Evolutionary conservation across 2,329 filamentous ascomycete species (phyloP).

Genomic region (Lachnellula arida): DNA sequence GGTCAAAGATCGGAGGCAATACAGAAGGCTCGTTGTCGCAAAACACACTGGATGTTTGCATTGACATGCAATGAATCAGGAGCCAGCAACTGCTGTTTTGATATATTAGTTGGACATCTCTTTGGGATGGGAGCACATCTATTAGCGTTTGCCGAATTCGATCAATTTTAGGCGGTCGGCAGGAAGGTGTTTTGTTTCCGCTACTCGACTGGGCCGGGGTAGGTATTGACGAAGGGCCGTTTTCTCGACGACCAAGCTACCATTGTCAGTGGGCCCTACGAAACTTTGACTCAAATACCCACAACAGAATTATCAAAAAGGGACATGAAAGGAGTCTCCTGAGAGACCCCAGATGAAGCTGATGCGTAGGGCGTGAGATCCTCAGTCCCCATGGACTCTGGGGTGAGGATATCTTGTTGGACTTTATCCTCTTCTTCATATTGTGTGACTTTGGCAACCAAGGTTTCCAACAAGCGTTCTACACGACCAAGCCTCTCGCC

Average conservation of each 20-base stretch:
- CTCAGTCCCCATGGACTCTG: constrained; percentile 27
- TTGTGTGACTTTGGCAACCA: constrained; percentile 26
- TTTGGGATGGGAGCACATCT: constrained; percentile 28
- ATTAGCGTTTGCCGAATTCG: constrained; percentile 25
- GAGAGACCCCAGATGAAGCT: constrained; percentile 6
- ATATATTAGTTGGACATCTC: constrained; percentile 24
- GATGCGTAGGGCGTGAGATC: constrained; percentile 21
- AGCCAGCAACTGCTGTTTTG: constrained; percentile 24
- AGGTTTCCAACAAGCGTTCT: constrained; percentile 26
- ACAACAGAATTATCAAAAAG: constrained; percentile 30
- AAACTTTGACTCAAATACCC: constrained; percentile 4
- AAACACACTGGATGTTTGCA: constrained; percentile 3
- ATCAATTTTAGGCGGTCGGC: constrained; percentile 23
- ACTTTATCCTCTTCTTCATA: constrained; percentile 28
- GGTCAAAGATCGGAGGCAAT: constrained; percentile 16
- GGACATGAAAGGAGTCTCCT: constrained; percentile 24
- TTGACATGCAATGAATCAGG: constrained; percentile 21
- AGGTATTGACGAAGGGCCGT: constrained; percentile 11
- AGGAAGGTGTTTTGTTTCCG: constrained; percentile 13
- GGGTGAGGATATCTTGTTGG: constrained; percentile 24
- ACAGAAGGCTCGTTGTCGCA: not conserved
- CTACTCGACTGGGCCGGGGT: constrained; percentile 19
- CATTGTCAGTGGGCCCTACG: constrained; percentile 2
- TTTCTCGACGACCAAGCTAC: constrained; percentile 26
- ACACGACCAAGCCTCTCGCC: constrained; percentile 30